Evolutionary conservation across 2,329 filamentous ascomycete species (phyloP), one percentile per base, ranked within the genome.

Genomic region (Eurotiales sp.): DNA sequence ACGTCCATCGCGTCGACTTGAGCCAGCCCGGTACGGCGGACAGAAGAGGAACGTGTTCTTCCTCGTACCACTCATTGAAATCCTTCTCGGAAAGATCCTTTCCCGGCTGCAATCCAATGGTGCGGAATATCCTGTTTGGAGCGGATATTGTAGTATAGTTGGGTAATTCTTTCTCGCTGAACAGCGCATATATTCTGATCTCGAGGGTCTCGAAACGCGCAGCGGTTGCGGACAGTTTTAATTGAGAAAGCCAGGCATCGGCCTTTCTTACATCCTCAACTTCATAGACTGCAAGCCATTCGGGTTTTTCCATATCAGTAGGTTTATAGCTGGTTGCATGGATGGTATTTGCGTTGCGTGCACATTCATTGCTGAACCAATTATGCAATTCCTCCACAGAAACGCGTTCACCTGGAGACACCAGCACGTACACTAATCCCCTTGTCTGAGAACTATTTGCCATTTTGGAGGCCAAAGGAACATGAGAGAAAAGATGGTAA

Each of bases 11-110:
- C 25, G 36, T 41, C 12, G 46, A 49, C 27, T 49, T 49, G 36
- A 49, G 46, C 36, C 46, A 41, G 12, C 46, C 46, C n/a, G 36
- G 36, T 19, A 32, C 25, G 10, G 12, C 17, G 2, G 37, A 49
- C 6, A 49, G 23, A 10, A 49, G 17, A 6, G 36, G 37, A 8
- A 49, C 29, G n/a, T 49, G 36, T 6, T 49, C 36, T 22, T 49
- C 22, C 4, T 49, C 46, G 19, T 42, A 49, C 46, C 46, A 49
- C 2, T 49, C 27, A 12, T 49, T 41, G 37, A 23, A 49, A 19
- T 49, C 37, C 21, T 49, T 29, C 5, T 14, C 46, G 10, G 37
- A 30, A 14, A 49, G 46, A 14, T 17, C 23, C 1, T 34, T 34
- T 1, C 34, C 46, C 1, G 46, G 46, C 17, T 48, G 32, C 17